Percentiles rank a stretch among this genome's conserved stretches.
phyloP scores from a whole-genome alignment of 208 protist species.

The Trypanosoma cruzi region DNA sequence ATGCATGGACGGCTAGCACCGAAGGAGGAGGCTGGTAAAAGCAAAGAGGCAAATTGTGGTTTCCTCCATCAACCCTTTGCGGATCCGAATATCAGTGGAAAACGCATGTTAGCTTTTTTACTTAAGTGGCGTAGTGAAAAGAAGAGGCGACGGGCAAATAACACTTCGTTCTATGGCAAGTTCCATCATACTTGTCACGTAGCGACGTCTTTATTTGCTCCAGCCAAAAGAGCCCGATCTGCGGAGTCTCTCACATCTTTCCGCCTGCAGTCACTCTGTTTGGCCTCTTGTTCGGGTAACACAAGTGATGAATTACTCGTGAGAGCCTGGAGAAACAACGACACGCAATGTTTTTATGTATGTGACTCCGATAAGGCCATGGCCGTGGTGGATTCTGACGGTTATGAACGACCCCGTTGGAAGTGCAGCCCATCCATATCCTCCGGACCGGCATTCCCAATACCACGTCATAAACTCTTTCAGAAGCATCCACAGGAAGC shows the following conservation, averaged over 20 bases:
- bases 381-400: not conserved
- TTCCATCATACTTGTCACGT: constrained; percentile 4
- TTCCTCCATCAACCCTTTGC: not conserved
- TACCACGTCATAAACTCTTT: not conserved
- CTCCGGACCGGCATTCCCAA: not conserved
- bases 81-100: constrained; percentile 22
- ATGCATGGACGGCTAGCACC: not conserved
- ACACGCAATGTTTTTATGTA: not conserved
- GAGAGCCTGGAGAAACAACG: not conserved
- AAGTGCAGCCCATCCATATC: not conserved
- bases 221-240: constrained; percentile 16
- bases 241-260: constrained; percentile 29
- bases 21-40: not conserved
- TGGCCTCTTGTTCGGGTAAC: not conserved
- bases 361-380: not conserved
- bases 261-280: constrained; percentile 10
- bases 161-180: not conserved
- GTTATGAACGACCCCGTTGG: too few species aligned
- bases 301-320: not conserved
- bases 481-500: not conserved
- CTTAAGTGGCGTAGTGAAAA: constrained; percentile 23
- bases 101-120: constrained; percentile 25
- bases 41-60: not conserved
- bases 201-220: not conserved
- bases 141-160: constrained; percentile 1